Conservation (phyloP, 257 asterid species). For the Plantago ovata region DNA sequence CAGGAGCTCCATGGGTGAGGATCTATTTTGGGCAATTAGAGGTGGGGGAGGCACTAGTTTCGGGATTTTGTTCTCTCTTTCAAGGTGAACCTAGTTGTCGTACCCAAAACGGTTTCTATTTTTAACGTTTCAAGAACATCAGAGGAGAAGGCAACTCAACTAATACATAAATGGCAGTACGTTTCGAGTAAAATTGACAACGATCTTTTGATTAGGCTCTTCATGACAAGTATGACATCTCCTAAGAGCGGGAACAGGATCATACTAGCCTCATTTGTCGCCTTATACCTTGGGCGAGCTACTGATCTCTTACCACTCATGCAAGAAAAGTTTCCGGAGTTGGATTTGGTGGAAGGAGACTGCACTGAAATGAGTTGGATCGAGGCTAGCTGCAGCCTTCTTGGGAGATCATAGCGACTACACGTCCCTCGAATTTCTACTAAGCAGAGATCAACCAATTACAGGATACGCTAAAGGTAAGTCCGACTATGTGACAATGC, state of each 20-base stretch:
- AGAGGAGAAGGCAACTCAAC: not conserved
- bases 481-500: not conserved
- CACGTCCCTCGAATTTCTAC: not conserved
- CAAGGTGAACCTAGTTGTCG: too few relatives aligned
- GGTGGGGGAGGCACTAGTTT: too few relatives aligned
- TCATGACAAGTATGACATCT: not conserved
- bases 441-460: not conserved
- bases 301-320: not conserved
- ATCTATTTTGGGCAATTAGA: too few relatives aligned
- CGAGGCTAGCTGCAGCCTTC: not conserved
- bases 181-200: not conserved
- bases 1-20: too few relatives aligned
- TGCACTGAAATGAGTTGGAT: not conserved
- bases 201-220: not conserved
- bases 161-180: slow-evolving; percentile 1
- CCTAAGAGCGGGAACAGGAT: not conserved
- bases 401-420: not conserved
- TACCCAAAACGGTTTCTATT: not conserved
- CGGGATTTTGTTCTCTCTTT: too few relatives aligned
- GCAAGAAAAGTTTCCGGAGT: not conserved
- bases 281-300: not conserved
- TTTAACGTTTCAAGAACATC: not conserved
- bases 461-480: not conserved
- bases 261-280: not conserved
- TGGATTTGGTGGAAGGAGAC: not conserved